Evolutionary conservation across 192 early-diverging fungal genomes (phyloP).

Genomic region (Spizellomyces sp.): DNA sequence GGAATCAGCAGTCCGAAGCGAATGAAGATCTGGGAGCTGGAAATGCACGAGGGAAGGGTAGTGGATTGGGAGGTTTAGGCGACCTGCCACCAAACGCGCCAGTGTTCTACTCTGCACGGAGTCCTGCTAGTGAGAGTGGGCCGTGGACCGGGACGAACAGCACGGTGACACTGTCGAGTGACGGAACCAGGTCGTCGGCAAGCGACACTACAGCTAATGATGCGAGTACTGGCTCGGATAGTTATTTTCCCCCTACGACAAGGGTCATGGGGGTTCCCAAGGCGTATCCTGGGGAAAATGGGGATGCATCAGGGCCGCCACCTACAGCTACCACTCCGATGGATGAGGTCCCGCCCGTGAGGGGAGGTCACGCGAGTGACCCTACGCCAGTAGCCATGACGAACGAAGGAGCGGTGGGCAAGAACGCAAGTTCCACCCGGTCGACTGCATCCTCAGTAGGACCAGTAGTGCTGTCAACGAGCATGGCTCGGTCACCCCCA

Average conservation of each 20-base stretch:
- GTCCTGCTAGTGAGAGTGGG: neutral
- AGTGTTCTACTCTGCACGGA: neutral
- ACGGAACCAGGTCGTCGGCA: neutral
- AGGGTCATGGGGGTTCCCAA: neutral
- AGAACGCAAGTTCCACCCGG: neutral
- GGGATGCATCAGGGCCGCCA: neutral
- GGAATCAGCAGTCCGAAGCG: neutral
- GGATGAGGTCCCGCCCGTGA: neutral
- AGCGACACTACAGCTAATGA: no score
- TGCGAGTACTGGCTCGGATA: neutral
- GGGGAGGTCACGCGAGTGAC: no score
- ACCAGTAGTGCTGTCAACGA: neutral
- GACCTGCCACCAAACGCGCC: neutral
- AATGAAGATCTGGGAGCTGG: no score
- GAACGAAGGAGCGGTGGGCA: neutral
- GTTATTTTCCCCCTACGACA: neutral
- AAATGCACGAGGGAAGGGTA: no score
- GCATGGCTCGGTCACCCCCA: neutral
- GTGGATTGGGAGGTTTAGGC: slow-evolving; percentile 1
- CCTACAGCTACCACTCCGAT: neutral
- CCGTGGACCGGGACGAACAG: neutral
- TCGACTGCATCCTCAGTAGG: neutral
- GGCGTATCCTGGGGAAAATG: neutral
- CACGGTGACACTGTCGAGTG: neutral
- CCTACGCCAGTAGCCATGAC: neutral